Base-by-base conservation (phyloP, 306 rosid species). In the Dalbergia cochinchinensis region DNA sequence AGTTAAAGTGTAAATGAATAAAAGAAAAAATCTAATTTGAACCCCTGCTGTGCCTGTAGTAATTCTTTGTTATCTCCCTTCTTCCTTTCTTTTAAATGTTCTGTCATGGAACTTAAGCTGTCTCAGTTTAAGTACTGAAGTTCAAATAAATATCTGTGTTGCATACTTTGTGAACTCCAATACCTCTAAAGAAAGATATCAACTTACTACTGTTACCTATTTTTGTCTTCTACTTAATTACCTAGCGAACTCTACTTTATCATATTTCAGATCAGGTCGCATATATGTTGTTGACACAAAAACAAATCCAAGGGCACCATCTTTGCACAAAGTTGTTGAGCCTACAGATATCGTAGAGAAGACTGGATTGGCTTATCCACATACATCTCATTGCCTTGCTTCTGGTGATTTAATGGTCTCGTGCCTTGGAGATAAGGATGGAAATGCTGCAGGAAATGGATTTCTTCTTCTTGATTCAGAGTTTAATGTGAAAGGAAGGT, bases 401-500 rank as follows among this genome's bases (percentile, higher is more conserved):
- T 92, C 99, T n/a, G 97, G 99, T 41, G 99, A 95, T 31, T 37
- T 94, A 41, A 79, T 94, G 97, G 75, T 94, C 69, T 94, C 98
- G 1, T 94, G 97, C 78, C 89, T 94, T 0, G 99, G 99, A 69
- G 97, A 95, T 73, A 83, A 89, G 85, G 95, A 95, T 8, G 99
- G 99, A 74, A 92, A 91, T 80, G 99, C 99, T 35, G 39, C 33
- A 65, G 99, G 97, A 70, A 92, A 65, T 82, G 99, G 99, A 19
- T 95, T 95, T 83, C 99, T 95, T 85, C 97, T 92, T 26, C 99
- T 95, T 60, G 99, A 95, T 85, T 87, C 97, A 0, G 92, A 95
- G 41, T 95, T 95, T 73, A 91, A 92, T 73, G 97, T 95, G 61
- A 95, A 95, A 86, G 99, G 97, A 89, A 95, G 99, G 99, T 91